Evolutionary conservation across 371 early-diverging fungal genomes (phyloP).

Genomic region (Mucor plumbeus): DNA sequence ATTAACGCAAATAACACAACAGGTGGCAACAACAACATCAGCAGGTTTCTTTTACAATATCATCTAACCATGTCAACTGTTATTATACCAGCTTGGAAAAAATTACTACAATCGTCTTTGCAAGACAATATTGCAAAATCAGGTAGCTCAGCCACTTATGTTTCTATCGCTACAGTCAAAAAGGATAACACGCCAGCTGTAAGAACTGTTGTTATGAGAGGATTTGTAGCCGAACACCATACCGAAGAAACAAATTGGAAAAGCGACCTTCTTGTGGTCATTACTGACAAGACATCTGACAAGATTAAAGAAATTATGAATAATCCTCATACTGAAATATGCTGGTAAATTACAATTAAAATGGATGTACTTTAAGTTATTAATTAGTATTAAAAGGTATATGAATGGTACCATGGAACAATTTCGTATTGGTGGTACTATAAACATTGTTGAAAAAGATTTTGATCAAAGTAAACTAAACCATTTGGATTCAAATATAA

Average conservation of each 20-base stretch:
- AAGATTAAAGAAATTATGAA: constrained; percentile 44
- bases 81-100: constrained; percentile 3
- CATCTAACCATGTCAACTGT: background rate
- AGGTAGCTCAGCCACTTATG: constrained; percentile 42
- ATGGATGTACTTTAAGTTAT: background rate
- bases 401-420: constrained; percentile 46
- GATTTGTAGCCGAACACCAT: constrained; percentile 53
- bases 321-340: constrained; percentile 41
- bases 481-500: constrained; percentile 14
- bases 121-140: constrained; percentile 39
- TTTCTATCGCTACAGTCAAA: constrained; percentile 47
- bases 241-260: constrained; percentile 41
- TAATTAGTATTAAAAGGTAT: constrained; percentile 27
- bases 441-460: constrained; percentile 20
- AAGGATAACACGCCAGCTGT: constrained; percentile 46
- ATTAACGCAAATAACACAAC: background rate
- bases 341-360: constrained; percentile 38
- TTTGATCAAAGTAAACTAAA: constrained; percentile 2
- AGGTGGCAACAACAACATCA: background rate
- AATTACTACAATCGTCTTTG: constrained; percentile 22
- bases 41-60: background rate
- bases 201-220: constrained; percentile 54
- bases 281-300: constrained; percentile 41
- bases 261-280: constrained; percentile 46
- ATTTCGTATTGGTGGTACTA: constrained; percentile 37